Conservation (phyloP, 345 rosid genomes). For the Aethionema arabicum region DNA sequence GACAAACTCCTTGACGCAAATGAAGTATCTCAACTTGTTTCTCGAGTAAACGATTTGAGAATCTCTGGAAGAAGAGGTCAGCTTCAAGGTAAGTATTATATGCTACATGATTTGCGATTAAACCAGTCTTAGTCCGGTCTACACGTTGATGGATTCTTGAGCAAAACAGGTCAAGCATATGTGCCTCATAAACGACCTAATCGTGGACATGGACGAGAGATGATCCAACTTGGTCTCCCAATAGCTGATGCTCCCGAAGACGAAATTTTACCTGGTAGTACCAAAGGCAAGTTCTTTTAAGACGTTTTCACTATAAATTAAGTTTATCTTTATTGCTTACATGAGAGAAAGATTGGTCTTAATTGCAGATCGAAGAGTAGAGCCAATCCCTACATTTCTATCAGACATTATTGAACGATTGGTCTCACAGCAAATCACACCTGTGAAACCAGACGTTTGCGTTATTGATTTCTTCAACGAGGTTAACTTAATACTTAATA, state of each 20-base stretch:
- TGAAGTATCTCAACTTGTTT: slow-evolving; percentile 66
- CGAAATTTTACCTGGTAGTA: slow-evolving; percentile 46
- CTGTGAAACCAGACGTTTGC: slow-evolving; percentile 80
- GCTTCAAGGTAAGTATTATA: slow-evolving; percentile 65
- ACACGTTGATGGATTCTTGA: slow-evolving; percentile 15
- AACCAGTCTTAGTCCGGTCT: slow-evolving; percentile 9
- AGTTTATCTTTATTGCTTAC: background rate
- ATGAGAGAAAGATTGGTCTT: slow-evolving; percentile 4
- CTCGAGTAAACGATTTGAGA: slow-evolving; percentile 70
- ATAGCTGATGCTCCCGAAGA: slow-evolving; percentile 71
- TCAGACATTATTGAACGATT: slow-evolving; percentile 72
- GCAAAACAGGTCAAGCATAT: slow-evolving; percentile 73
- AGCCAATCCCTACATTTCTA: slow-evolving; percentile 70
- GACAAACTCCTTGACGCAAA: slow-evolving; percentile 54
- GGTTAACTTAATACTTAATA: slow-evolving; percentile 39
- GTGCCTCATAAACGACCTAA: slow-evolving; percentile 66
- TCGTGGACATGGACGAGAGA: slow-evolving; percentile 94
- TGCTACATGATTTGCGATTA: too few species aligned
- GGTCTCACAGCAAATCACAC: slow-evolving; percentile 54
- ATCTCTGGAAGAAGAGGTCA: slow-evolving; percentile 76
- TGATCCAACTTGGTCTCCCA: slow-evolving; percentile 85
- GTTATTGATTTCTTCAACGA: slow-evolving; percentile 77
- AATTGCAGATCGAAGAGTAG: slow-evolving; percentile 58
- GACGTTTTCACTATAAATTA: background rate
- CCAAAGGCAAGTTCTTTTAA: slow-evolving; percentile 53